Evolutionary conservation across 2,329 filamentous ascomycete species (phyloP), one percentile per base, ranked within the genome.

Genomic region (Diatrype stigma): DNA sequence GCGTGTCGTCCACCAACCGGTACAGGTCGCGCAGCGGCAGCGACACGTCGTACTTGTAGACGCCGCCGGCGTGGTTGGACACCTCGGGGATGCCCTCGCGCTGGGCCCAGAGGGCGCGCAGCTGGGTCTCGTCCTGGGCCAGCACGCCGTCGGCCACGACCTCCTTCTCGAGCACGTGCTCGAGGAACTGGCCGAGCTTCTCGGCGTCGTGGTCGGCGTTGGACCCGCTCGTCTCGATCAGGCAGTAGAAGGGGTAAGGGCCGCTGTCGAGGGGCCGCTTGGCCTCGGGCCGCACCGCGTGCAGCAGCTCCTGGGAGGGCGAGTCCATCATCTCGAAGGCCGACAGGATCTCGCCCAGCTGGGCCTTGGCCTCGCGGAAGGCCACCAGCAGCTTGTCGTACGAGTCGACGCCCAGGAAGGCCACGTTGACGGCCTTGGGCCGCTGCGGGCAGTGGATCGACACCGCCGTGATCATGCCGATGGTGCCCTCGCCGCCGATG

Each of bases 1-100:
- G 81, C 21, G 86, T 87, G 61, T 97, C 94, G 58, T 94, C 89
- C 28, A 99, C 94, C 28, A 99, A 78, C 60, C 82, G 77, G 73
- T 99, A 99, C 63, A 99, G 83, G 59, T 96, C 86, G 12, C 81
- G 72, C 26, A 99, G 79, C 1, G 94, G 94, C 58, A 99, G 96
- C 6, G 94, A 97, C 30, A 99, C 79, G 66, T 99, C 94, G 69
- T 99, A 99, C 74, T 99, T 99, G 81, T 99, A 99, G 8, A 94
- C 92, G 42, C 92, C 94, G 52, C 94, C 95, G 72, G 88, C 90
- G 69, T 96, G 91, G 55, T 89, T 89, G 23, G 95, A 77, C 44
- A 86, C 85, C 73, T 99, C 94, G 0, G 92, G 86, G 60, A 99
- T 90, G 60, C 91, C 90, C 75, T 99, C 94, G 56, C 94, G 85